Base-by-base conservation (phyloP, 1,284 basidiomycete genomes). In the Athelia psychrophila region DNA sequence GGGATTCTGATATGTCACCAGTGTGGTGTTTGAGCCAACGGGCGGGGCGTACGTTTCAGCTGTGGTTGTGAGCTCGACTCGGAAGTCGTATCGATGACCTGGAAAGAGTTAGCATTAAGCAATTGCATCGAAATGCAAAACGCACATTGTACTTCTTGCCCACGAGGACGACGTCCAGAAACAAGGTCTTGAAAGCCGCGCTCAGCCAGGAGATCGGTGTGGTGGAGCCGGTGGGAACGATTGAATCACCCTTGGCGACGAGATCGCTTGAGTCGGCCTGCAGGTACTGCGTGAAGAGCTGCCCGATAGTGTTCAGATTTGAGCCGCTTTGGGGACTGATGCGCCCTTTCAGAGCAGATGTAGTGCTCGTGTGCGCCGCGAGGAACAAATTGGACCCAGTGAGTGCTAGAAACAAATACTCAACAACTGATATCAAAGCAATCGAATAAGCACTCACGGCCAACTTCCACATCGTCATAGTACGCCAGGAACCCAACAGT, bases 1-100 rank as follows among this genome's bases (percentile, higher is more conserved):
- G 2, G 89, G 89, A 67, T 91, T 92, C 66, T 80, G 81, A 63
- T 87, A 89, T 54, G 76, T 71, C 13, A 86, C 88, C 2, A 85
- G 57, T 1, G 86, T 86, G 51, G 74, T 69, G 51, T 81, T 73
- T 22, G 86, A 88, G 58, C 80, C 78, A 0, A 83, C 70, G 18
- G 76, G 67, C 0, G 86, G 84, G 3, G 80, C 75, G 57, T 81
- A 87, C 0, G 79, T 72, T 60, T 87, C 72, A 47, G 74, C 73
- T 46, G 74, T 71, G 6, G 71, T 74, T 19, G 76, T 70, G 67
- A 89, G 23, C 73, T 74, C 38, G 91, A 69, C 64, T 91, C 86
- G n/a, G 74, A n/a, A n/a, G n/a, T n/a, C n/a, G n/a, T n/a, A n/a
- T 23, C 2, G 24, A 20, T 15, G 19, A 23, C 47, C 36, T 18